A percentile compares a stretch with the other conserved stretches of the same genome.
These are phyloP conservation scores for Fusarium musae DNA, from an alignment of 2,329 filamentous ascomycete genomes.

Conservation along the genomic window DNA sequence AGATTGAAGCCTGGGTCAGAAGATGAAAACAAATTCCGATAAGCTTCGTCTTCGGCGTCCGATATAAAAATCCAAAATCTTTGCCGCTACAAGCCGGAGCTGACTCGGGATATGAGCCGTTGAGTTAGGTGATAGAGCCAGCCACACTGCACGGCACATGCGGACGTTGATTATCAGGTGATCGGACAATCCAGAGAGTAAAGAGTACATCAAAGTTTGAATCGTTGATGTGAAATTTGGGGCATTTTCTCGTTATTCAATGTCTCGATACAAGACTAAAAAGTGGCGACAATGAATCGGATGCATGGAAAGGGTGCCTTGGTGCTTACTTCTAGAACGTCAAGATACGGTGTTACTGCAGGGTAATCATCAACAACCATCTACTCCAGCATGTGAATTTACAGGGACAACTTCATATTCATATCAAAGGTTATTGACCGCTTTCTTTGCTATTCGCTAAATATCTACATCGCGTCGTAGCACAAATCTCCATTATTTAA, in stretches of 20 bases:
- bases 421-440: slow-evolving; percentile 8
- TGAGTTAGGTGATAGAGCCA: slow-evolving; percentile 3
- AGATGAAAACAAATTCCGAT: neutral
- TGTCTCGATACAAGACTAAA: slow-evolving; percentile 25
- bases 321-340: slow-evolving; percentile 9
- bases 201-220: slow-evolving; percentile 1
- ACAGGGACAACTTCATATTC: too few relatives aligned
- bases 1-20: neutral
- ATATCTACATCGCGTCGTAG: slow-evolving; percentile 21
- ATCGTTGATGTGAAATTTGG: neutral
- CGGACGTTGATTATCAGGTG: slow-evolving; percentile 23
- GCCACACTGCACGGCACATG: slow-evolving; percentile 5
- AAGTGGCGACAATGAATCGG: slow-evolving; percentile 21
- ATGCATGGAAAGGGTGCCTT: slow-evolving; percentile 1
- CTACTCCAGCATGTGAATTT: neutral
- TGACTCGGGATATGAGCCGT: slow-evolving; percentile 36
- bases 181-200: slow-evolving; percentile 4
- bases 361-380: neutral
- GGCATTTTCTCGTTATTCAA: neutral
- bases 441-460: slow-evolving; percentile 20
- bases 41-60: slow-evolving; percentile 19
- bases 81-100: slow-evolving; percentile 44
- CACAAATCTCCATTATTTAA: slow-evolving; percentile 21
- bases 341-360: slow-evolving; percentile 1
- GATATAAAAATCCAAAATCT: slow-evolving; percentile 29